Evolutionary conservation across 495 filamentous ascomycete species (phyloP).

Genomic region (Penicillium canariense): DNA sequence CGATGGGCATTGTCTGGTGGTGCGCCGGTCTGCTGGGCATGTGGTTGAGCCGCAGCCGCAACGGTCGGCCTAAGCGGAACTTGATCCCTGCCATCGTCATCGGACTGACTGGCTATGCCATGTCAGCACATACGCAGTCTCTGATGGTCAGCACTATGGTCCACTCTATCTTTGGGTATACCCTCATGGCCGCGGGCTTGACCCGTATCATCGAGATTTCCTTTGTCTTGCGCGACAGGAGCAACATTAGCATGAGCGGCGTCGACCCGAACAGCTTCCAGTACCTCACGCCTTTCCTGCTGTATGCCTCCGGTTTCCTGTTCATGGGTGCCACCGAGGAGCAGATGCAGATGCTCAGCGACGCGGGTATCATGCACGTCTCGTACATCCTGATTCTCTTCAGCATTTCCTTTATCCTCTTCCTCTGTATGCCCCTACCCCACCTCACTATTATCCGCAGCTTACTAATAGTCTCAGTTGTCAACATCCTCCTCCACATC

Average conservation of each 20-base stretch:
- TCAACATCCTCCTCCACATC: conserved; percentile 77
- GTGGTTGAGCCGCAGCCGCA: conserved; percentile 80
- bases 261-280: conserved; percentile 84
- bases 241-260: conserved; percentile 54
- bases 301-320: conserved; percentile 91
- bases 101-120: conserved; percentile 89
- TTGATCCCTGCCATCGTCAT: conserved; percentile 90
- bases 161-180: conserved; percentile 92
- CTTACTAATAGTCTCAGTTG: conserved; percentile 44
- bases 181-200: conserved; percentile 84
- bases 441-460: neutral
- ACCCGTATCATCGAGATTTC: conserved; percentile 87
- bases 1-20: conserved; percentile 98
- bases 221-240: conserved; percentile 75
- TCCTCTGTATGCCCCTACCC: conserved; percentile 63
- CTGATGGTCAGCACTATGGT: conserved; percentile 83
- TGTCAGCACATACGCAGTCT: conserved; percentile 83
- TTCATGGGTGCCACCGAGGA: conserved; percentile 98
- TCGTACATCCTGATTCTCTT: conserved; percentile 89
- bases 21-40: conserved; percentile 85
- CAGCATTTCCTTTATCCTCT: conserved; percentile 85
- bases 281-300: conserved; percentile 83
- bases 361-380: conserved; percentile 77
- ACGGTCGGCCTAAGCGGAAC: conserved; percentile 87
- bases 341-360: conserved; percentile 75